phyloP scores from a whole-genome alignment of 176 grass and related monocot genomes.

The Triticum aestivum region DNA sequence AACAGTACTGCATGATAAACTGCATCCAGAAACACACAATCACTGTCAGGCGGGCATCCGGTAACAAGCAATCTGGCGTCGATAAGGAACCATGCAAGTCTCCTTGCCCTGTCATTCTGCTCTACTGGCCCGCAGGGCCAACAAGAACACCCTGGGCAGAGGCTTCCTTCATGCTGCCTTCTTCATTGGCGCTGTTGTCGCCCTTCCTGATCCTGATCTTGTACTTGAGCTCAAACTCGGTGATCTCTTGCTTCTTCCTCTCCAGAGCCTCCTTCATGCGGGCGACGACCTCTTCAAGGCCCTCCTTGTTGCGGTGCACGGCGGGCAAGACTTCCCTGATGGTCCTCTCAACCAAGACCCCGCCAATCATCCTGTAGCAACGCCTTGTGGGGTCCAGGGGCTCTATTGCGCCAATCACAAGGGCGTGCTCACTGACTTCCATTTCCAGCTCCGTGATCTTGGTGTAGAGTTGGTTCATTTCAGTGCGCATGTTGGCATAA shows the following conservation, averaged over 20 bases:
- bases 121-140: constrained; percentile 51
- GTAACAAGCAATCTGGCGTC: neutral
- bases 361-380: constrained; percentile 87
- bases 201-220: constrained; percentile 83
- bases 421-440: constrained; percentile 79
- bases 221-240: constrained; percentile 84
- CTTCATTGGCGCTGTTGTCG: constrained; percentile 39
- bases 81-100: neutral
- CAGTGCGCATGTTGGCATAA: constrained; percentile 68
- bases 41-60: neutral
- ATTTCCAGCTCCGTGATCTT: constrained; percentile 89
- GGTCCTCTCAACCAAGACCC: constrained; percentile 81
- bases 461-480: constrained; percentile 85
- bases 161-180: constrained; percentile 59
- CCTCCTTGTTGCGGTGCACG: constrained; percentile 77
- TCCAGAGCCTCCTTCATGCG: constrained; percentile 81
- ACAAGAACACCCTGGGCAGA: constrained; percentile 87
- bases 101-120: neutral
- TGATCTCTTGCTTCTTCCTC: constrained; percentile 80
- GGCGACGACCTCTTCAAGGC: constrained; percentile 69
- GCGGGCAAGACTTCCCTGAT: constrained; percentile 80
- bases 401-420: constrained; percentile 81
- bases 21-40: neutral
- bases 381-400: constrained; percentile 67
- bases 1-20: neutral